Conservation (phyloP, 225 moss, liverwort and hornwort genomes). For the Pleurozium schreberi region DNA sequence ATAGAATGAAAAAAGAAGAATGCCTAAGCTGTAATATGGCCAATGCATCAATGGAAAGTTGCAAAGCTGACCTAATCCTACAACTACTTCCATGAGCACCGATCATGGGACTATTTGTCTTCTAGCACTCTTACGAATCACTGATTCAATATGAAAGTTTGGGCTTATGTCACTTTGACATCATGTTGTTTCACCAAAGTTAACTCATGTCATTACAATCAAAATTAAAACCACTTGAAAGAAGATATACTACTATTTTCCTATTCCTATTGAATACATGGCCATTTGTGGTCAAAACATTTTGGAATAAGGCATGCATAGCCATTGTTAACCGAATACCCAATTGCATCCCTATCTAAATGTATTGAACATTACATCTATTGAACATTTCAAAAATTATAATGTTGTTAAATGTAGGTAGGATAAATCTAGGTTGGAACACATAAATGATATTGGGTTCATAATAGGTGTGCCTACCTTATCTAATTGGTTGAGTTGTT, state of each 20-base stretch:
- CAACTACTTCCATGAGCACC: too few species aligned
- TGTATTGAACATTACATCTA: fast-evolving
- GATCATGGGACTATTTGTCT: too few species aligned
- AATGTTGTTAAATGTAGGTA: too few species aligned
- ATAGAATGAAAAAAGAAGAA: too few species aligned
- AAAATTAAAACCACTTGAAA: neutral
- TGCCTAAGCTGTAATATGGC: too few species aligned
- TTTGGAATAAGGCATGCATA: neutral
- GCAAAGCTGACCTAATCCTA: too few species aligned
- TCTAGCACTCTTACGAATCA: too few species aligned
- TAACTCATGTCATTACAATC: neutral
- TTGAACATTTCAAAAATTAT: neutral
- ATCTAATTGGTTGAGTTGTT: neutral
- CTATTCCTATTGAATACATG: neutral
- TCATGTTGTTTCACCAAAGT: neutral
- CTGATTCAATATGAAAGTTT: too few species aligned
- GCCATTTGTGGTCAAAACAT: fast-evolving
- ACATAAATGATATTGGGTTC: neutral
- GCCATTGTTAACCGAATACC: neutral
- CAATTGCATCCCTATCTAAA: neutral
- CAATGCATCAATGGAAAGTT: too few species aligned
- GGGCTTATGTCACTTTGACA: too few species aligned
- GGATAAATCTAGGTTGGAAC: neutral
- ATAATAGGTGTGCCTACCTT: neutral
- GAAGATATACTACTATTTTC: fast-evolving